Conservation (phyloP, 1,139 yeast genomes). For the Spencermartinsiella ligniputridi region DNA sequence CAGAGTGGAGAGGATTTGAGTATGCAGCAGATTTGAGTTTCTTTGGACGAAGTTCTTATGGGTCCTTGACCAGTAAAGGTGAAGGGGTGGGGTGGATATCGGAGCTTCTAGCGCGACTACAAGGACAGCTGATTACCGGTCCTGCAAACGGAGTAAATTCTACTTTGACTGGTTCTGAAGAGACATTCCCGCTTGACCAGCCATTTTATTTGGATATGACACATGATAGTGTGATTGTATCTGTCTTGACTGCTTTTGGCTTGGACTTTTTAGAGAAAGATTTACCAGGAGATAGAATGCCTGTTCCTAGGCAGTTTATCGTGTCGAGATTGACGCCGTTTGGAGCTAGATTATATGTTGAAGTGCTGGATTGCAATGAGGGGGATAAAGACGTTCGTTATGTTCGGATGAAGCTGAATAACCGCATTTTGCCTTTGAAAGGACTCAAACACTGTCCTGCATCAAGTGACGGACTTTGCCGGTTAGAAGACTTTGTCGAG, state of each 20-base stretch:
- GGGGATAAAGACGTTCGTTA: conserved; percentile 18
- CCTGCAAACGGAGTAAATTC: conserved; percentile 36
- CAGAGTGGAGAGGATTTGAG: conserved; percentile 47
- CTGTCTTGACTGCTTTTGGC: conserved; percentile 39
- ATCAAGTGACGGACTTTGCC: conserved; percentile 36
- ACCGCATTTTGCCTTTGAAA: conserved; percentile 38
- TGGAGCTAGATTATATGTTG: conserved; percentile 40
- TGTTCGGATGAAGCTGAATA: conserved; percentile 38
- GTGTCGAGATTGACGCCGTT: conserved; percentile 41
- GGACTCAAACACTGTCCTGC: conserved; percentile 36
- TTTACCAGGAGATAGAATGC: conserved; percentile 34
- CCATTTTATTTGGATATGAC: conserved; percentile 42
- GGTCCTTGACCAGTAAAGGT: conserved; percentile 38
- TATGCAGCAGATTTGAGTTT: conserved; percentile 42
- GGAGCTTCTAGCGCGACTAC: conserved; percentile 38
- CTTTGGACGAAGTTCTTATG: conserved; percentile 40
- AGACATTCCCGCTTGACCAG: conserved; percentile 39
- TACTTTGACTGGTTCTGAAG: conserved; percentile 29
- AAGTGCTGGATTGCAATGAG: conserved; percentile 36
- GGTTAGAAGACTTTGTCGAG: conserved; percentile 31
- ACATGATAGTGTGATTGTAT: conserved; percentile 39
- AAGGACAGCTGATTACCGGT: conserved; percentile 25
- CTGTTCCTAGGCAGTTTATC: conserved; percentile 40
- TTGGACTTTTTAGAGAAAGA: conserved; percentile 35
- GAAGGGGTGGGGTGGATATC: conserved; percentile 41